Percentiles rank a stretch among this genome's conserved stretches.
Evolutionary conservation across 768 basidiomycete genomes (phyloP).

Genomic region (Mycena venus): DNA sequence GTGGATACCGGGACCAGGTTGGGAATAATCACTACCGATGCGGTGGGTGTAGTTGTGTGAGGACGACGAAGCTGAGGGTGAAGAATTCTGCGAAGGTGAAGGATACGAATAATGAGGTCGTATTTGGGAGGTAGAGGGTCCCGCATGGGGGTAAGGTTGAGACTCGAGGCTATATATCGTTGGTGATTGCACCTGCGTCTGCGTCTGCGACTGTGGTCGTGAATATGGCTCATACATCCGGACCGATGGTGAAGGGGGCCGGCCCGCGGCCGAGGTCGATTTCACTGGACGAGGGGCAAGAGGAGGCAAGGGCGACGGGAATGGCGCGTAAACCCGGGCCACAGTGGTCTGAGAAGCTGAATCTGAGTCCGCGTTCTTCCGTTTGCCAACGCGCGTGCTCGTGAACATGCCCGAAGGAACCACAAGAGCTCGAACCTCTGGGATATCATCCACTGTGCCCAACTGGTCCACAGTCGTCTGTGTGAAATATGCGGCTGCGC

Average conservation of each 20-base stretch:
- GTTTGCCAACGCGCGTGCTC: conserved; percentile 73
- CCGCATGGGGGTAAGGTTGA: conserved; percentile 59
- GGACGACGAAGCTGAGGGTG: conserved; percentile 44
- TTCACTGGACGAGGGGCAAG: conserved; percentile 17
- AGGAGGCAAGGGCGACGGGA: conserved; percentile 21
- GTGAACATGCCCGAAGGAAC: conserved; percentile 79
- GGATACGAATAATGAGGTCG: conserved; percentile 16
- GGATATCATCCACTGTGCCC: conserved; percentile 78
- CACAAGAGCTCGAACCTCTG: conserved; percentile 67
- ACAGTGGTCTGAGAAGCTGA: conserved; percentile 25
- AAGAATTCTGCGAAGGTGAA: background rate
- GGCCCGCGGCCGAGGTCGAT: background rate
- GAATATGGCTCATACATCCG: conserved; percentile 29
- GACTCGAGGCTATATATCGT: conserved; percentile 30
- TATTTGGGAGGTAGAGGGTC: conserved; percentile 45
- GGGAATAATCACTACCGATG: conserved; percentile 31
- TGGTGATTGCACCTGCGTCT: conserved; percentile 21
- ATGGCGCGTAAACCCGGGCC: conserved; percentile 42
- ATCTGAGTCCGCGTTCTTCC: conserved; percentile 60
- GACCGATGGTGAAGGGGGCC: conserved; percentile 10
- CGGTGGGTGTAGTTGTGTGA: conserved; percentile 58
- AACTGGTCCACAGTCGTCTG: conserved; percentile 80
- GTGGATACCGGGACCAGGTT: conserved; percentile 29
- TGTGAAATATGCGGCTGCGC: conserved; percentile 84
- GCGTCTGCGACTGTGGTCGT: conserved; percentile 5